Conservation (phyloP, 1,139 yeast species). For the Candida sp. region DNA sequence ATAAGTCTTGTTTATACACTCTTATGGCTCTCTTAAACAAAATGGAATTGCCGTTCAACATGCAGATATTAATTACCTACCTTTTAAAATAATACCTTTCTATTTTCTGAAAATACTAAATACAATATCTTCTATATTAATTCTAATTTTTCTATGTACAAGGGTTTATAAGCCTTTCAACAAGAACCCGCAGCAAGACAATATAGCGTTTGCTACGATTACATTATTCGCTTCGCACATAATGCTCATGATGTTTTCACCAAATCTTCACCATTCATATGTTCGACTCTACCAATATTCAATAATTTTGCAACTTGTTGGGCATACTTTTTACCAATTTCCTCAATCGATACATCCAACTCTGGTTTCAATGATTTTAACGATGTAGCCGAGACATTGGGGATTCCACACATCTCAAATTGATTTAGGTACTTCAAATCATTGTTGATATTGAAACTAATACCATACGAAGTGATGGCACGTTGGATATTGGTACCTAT, state of each 20-base stretch:
- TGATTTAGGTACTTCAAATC: constrained; percentile 69
- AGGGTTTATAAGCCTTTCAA: too few relatives aligned
- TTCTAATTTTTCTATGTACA: too few relatives aligned
- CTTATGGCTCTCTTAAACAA: too few relatives aligned
- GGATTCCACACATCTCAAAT: constrained; percentile 84
- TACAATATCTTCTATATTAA: too few relatives aligned
- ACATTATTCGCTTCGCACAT: neutral
- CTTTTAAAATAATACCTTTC: too few relatives aligned
- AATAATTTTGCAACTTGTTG: constrained; percentile 48
- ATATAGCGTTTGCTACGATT: too few relatives aligned
- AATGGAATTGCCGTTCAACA: too few relatives aligned
- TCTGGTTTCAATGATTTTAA: constrained; percentile 20
- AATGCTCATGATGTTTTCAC: neutral
- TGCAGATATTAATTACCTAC: too few relatives aligned
- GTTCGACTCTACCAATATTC: constrained; percentile 46
- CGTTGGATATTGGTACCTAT: constrained; percentile 86
- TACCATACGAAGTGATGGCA: constrained; percentile 85
- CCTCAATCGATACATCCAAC: constrained; percentile 24
- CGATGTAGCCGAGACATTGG: constrained; percentile 47
- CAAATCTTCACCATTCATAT: constrained; percentile 29
- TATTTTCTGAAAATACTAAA: too few relatives aligned
- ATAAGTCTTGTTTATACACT: too few relatives aligned
- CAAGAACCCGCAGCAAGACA: too few relatives aligned
- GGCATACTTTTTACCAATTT: constrained; percentile 51
- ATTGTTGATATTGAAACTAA: constrained; percentile 76